Conservation (phyloP, 2,329 filamentous ascomycete species). For the Fusarium sp. region DNA sequence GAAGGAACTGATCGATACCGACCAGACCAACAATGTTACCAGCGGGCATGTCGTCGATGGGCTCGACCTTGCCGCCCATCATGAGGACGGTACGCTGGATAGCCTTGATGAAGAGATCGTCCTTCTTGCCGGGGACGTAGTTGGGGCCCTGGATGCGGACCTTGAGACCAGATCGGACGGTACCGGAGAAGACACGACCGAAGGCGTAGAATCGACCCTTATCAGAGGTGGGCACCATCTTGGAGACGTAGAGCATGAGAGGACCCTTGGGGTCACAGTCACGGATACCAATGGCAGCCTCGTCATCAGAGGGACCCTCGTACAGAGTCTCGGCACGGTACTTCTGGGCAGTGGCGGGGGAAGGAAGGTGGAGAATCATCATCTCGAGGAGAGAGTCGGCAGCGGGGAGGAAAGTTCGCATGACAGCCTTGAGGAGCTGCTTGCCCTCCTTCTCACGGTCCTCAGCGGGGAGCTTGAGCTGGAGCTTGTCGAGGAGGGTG, state of each 20-base stretch:
- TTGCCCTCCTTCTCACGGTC: conserved; percentile 98
- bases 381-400: conserved; percentile 99
- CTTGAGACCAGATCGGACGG: conserved; percentile 96
- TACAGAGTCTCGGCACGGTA: conserved; percentile 99
- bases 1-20: conserved; percentile 99
- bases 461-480: conserved; percentile 88
- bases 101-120: conserved; percentile 98
- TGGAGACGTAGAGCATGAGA: conserved; percentile 99
- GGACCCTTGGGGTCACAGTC: conserved; percentile 98
- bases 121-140: conserved; percentile 98
- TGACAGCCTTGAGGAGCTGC: conserved; percentile 96
- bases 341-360: conserved; percentile 92
- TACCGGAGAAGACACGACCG: conserved; percentile 99
- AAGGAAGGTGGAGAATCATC: conserved; percentile 99
- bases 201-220: conserved; percentile 99
- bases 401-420: conserved; percentile 98
- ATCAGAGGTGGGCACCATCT: conserved; percentile 99
- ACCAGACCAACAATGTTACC: conserved; percentile 99
- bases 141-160: conserved; percentile 99
- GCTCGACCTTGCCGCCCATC: conserved; percentile 99
- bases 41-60: conserved; percentile 98
- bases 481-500: conserved; percentile 89
- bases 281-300: conserved; percentile 94
- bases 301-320: conserved; percentile 95
- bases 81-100: conserved; percentile 99